These are phyloP conservation scores for Coemansia sp. DNA, from an alignment of 192 early-diverging fungal species.

Conservation along the genomic window DNA sequence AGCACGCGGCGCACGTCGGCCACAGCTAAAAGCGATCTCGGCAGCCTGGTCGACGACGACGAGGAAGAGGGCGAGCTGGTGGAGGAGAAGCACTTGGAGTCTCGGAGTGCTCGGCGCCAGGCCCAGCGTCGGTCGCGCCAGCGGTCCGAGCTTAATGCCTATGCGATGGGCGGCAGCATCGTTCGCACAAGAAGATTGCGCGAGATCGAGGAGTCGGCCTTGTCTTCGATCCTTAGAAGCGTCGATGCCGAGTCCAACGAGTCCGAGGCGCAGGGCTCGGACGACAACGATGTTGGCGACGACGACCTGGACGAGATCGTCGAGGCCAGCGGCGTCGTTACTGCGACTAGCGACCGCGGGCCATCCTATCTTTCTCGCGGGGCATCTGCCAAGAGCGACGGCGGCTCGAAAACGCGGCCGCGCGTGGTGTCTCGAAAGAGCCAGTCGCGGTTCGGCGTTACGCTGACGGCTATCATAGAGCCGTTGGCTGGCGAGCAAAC, in stretches of 20 bases:
- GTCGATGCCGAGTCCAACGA: not conserved
- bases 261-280: conserved; percentile 3
- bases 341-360: not conserved
- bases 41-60: conserved; percentile 7
- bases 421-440: conserved; percentile 45
- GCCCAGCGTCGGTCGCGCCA: conserved; percentile 11
- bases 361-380: not conserved
- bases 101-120: conserved; percentile 7
- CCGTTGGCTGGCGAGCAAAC: not conserved
- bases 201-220: conserved; percentile 7
- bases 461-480: conserved; percentile 33
- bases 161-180: conserved; percentile 46
- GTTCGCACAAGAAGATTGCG: conserved; percentile 38
- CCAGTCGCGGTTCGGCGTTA: conserved; percentile 46
- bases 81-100: conserved; percentile 35
- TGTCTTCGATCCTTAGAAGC: not conserved
- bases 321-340: conserved; percentile 36
- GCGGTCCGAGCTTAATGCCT: conserved; percentile 27
- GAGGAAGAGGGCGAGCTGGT: conserved; percentile 49
- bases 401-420: conserved; percentile 4
- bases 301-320: conserved; percentile 28
- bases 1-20: not conserved
- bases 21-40: not conserved
- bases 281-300: conserved; percentile 5
- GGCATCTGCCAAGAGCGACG: not conserved